Evolutionary conservation across 805 yeast species (phyloP).

Genomic region (Metschnikowia borealis): DNA sequence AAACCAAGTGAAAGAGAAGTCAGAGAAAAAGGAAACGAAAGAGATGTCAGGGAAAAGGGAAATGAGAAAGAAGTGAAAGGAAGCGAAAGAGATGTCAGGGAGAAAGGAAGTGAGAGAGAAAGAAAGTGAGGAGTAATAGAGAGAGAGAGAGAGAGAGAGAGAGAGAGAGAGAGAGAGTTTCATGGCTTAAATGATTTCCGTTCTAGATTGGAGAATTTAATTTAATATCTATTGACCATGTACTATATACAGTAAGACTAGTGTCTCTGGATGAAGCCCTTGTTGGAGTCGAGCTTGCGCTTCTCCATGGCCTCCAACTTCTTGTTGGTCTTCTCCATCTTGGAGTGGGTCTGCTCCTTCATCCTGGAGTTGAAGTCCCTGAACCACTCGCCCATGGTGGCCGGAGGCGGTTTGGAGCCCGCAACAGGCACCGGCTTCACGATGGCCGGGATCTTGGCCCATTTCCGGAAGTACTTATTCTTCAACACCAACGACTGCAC

Average conservation of each 20-base stretch:
- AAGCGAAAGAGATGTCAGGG: no score
- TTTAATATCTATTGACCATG: no score
- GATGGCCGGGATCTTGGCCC: constrained; percentile 57
- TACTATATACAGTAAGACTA: constrained; percentile 10
- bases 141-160: no score
- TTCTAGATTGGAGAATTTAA: no score
- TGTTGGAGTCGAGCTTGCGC: constrained; percentile 27
- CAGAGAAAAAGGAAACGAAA: no score
- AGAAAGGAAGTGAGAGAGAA: no score
- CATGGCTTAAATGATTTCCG: no score
- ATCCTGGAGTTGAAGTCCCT: constrained; percentile 29
- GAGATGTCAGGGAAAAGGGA: no score
- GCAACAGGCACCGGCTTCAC: constrained; percentile 46
- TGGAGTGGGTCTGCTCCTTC: constrained; percentile 30
- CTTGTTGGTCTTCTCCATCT: constrained; percentile 32
- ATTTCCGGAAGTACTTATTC: constrained; percentile 52
- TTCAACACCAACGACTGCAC: constrained; percentile 67
- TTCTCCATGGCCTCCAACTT: constrained; percentile 36
- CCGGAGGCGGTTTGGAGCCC: constrained; percentile 26
- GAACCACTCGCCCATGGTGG: constrained; percentile 37
- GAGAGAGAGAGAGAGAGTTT: no score
- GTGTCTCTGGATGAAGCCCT: constrained; percentile 40
- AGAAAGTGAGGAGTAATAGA: no score
- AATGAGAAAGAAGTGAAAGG: no score
- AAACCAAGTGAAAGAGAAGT: no score